A percentile compares a stretch with the other conserved stretches of the same genome.
These are phyloP conservation scores for Acacia pycnantha DNA, from an alignment of 331 rosid genomes.

Conservation along the genomic window DNA sequence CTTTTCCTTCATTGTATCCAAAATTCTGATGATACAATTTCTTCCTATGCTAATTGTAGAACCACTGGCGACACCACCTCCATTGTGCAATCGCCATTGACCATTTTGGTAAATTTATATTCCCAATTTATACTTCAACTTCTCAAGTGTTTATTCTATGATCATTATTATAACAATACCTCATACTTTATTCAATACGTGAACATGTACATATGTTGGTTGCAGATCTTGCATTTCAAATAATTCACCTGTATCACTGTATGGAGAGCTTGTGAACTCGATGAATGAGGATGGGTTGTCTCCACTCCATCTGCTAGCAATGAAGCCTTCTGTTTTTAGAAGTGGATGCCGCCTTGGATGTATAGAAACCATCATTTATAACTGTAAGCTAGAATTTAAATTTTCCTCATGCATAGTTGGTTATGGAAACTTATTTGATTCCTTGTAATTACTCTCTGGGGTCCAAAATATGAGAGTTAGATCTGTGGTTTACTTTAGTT, in stretches of 20 bases:
- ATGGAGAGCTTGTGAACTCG: background rate
- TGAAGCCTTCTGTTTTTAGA: conserved; percentile 45
- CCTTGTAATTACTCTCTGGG: too few relatives aligned
- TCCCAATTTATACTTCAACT: background rate
- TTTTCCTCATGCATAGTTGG: background rate
- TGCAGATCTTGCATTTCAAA: conserved; percentile 45
- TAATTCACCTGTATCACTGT: conserved; percentile 31
- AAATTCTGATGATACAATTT: too few relatives aligned
- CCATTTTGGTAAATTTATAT: conserved; percentile 36
- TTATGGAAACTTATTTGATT: too few relatives aligned
- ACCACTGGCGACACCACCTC: conserved; percentile 12
- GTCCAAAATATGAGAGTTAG: too few relatives aligned
- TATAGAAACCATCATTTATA: conserved; percentile 31
- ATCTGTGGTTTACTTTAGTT: too few relatives aligned
- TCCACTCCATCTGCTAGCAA: conserved; percentile 59
- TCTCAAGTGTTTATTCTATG: background rate
- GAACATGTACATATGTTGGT: too few relatives aligned
- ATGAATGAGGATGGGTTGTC: conserved; percentile 28
- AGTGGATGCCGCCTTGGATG: conserved; percentile 44
- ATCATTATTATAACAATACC: too few relatives aligned
- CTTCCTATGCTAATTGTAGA: conserved; percentile 9
- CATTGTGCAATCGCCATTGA: too few relatives aligned
- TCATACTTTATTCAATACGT: too few relatives aligned
- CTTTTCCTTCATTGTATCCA: conserved; percentile 35
- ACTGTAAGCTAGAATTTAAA: conserved; percentile 19